Conservation (phyloP, 495 filamentous ascomycete species). For the Jackrogersella minutella region DNA sequence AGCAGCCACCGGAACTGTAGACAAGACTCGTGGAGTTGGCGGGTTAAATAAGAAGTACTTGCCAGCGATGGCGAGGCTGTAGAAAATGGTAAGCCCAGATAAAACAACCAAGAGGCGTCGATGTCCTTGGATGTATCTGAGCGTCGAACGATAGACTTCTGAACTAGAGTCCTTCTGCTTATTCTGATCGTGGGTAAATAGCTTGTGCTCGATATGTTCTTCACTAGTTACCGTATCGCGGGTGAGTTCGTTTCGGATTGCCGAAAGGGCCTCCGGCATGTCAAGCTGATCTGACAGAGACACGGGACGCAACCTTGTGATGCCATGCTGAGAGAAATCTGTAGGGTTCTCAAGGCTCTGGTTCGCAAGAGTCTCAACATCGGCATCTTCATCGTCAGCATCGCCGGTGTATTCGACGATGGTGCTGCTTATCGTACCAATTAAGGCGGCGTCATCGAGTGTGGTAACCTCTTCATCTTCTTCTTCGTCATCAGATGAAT, state of each 20-base stretch:
- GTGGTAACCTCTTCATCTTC: conserved; percentile 47
- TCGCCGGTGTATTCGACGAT: conserved; percentile 42
- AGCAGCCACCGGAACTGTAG: conserved; percentile 45
- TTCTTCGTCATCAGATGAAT: conserved; percentile 49
- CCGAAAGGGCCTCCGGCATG: conserved; percentile 8
- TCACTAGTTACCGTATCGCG: neutral
- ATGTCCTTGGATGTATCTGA: conserved; percentile 26
- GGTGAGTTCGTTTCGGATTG: conserved; percentile 1
- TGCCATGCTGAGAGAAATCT: conserved; percentile 39
- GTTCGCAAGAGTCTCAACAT: conserved; percentile 43
- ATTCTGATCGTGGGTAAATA: neutral
- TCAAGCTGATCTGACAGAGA: conserved; percentile 20
- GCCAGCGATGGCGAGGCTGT: conserved; percentile 29
- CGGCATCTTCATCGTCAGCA: conserved; percentile 44
- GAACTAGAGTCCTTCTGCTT: neutral
- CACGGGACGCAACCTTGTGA: conserved; percentile 18
- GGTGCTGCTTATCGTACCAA: conserved; percentile 40
- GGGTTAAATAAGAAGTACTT: conserved; percentile 33
- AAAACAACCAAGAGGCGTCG: conserved; percentile 30
- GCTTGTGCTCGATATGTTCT: neutral
- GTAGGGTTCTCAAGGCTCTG: conserved; percentile 44
- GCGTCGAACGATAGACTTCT: conserved; percentile 8
- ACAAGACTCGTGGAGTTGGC: conserved; percentile 31
- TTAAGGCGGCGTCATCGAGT: conserved; percentile 22
- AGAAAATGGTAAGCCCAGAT: conserved; percentile 33